Base-by-base conservation (phyloP, 768 basidiomycete species). In the Collybiopsis luxurians region DNA sequence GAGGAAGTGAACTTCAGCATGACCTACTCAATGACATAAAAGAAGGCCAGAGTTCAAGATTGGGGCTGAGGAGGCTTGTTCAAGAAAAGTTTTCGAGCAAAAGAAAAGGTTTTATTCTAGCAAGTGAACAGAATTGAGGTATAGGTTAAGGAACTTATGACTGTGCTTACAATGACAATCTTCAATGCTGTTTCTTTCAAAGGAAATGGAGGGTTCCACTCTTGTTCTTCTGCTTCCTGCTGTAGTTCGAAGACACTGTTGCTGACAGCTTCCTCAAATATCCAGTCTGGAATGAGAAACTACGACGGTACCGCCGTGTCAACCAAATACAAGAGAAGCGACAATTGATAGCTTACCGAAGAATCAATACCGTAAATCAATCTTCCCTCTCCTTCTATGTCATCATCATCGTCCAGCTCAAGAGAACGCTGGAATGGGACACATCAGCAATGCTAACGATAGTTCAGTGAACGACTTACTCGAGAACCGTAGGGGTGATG, bases 211-310 rank as follows among this genome's bases (percentile, higher is more conserved):
- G 34, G 5, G 21, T 40, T 39, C 6, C 7, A 4, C 12, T 15
- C 23, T 11, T 3, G n/a, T 38, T 21, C 17, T 12, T 13, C 21
- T 4, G 9, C 4, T 13, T 36, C 49, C 6, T 31, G 2, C 5
- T 5, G 3, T 15, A 13, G 38, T 40, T 23, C 50, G 34, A 51
- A 51, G 4, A 24, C 34, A 23, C 15, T 51, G 10, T 51, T 39
- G 44, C 13, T 13, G 44, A 26, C 24, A 24, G 31, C 15, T n/a
- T 17, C 50, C 10, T 51, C 50, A 39, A 51, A 51, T 19, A 51
- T 27, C 50, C 50, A 51, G 23, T 51, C 50, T 12, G 50, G 50
- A 39, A 51, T 51, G 19, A 51, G 36, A 36, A 51, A 51, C 50
- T 51, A 9, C 6, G 24, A 23, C 31, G 2, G 36, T 4, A 19